Conservation (phyloP, 2,329 filamentous ascomycete genomes). For the Trichoderma harzianum region DNA sequence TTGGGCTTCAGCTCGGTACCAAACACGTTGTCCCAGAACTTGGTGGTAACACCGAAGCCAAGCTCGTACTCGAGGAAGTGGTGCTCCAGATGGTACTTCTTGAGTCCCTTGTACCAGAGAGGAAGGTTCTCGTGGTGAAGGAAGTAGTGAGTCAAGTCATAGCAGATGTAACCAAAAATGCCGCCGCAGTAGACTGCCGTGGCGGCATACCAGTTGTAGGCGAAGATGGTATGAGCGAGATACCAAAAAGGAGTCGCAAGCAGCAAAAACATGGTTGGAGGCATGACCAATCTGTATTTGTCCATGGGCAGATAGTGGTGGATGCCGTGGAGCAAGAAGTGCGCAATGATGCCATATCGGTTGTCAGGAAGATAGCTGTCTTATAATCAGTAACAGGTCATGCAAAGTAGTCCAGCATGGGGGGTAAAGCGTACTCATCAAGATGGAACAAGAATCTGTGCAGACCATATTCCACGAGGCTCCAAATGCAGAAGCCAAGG, state of each 20-base stretch:
- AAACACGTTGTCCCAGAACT: conserved; percentile 93
- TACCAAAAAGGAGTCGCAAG: conserved; percentile 91
- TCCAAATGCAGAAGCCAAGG: conserved; percentile 77
- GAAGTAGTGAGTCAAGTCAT: conserved; percentile 98
- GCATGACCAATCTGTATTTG: conserved; percentile 95
- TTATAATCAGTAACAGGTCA: conserved; percentile 29
- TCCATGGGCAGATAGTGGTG: conserved; percentile 99
- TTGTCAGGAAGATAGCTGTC: conserved; percentile 84
- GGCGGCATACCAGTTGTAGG: conserved; percentile 79
- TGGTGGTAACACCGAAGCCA: conserved; percentile 92
- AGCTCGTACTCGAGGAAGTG: conserved; percentile 98
- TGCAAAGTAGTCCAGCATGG: background rate
- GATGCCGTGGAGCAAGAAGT: conserved; percentile 94
- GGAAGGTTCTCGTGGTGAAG: conserved; percentile 92
- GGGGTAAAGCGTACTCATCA: conserved; percentile 64
- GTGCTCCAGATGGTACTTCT: conserved; percentile 96
- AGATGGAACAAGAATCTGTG: conserved; percentile 94
- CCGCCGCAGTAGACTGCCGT: conserved; percentile 81
- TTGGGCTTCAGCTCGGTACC: conserved; percentile 68
- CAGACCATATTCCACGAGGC: conserved; percentile 80
- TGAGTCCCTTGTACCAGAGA: conserved; percentile 82
- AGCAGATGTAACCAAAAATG: conserved; percentile 92
- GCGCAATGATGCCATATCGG: conserved; percentile 75
- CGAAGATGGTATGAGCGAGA: conserved; percentile 78
- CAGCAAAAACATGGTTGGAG: conserved; percentile 77